Base-by-base conservation (phyloP, 352 stramenopile genomes). In the Phytophthora vignae region DNA sequence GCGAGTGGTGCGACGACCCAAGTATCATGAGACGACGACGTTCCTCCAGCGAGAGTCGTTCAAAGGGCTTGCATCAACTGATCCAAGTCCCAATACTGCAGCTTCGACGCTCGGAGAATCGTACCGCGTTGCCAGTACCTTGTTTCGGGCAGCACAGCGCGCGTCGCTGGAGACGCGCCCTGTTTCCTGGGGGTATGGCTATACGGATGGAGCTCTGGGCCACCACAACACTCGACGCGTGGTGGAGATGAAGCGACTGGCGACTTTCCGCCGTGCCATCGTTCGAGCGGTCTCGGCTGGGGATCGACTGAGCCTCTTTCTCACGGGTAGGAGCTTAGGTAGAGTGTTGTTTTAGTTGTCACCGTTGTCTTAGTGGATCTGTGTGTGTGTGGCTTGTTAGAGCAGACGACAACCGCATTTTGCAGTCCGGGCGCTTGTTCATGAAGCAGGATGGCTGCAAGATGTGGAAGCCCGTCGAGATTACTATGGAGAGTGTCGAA, bases 241-340 rank as follows among this genome's bases (percentile, higher is more conserved):
- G 1, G 73, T 65, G 9, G 12, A 44, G 29, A 71, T 85, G 42
- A 87, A 85, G 55, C 25, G 44, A 6, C 46, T 91, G 21, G 55
- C 77, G 17, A 57, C 64, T 17, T 90, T 91, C 15, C 75, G 81
- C 4, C 73, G 68, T 1, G 44, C 75, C n/a, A 69, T 77, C 15
- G 38, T 89, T 60, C 64, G 74, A 21, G 72, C 73, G 19, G 73
- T 85, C 8, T 86, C 85, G 0, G 82, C 85, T 6, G 85, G 85
- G 25, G 73, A 90, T 53, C 77, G 80, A 3, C 53, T 90, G 17
- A 93, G 85, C 66, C 58, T 93, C 27, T 91, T 93, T 60, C 82
- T 91, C 22, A 87, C 76, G 25, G 67, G 79, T 87, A 54, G 40
- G 40, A 48, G 8, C 40, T 48, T 17, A 19, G 25, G 25, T 27